These are phyloP conservation scores for Ascochyta koolunga DNA, from an alignment of 2,329 filamentous ascomycete genomes.

Conservation along the genomic window DNA sequence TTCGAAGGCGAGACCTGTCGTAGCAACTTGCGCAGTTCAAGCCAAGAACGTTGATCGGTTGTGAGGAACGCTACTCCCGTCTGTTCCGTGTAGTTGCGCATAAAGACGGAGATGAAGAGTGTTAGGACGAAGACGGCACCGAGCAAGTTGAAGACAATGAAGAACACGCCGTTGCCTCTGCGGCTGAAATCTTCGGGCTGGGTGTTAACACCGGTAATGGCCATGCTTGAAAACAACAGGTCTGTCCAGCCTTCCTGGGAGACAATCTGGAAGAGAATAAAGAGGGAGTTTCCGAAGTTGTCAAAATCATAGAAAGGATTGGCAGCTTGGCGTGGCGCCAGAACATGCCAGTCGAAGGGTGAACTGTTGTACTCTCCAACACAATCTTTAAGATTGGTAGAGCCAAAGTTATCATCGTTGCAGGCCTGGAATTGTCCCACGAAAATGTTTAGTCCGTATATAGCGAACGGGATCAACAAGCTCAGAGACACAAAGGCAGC, in stretches of 20 bases:
- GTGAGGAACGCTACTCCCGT: slow-evolving; percentile 96
- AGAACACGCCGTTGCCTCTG: slow-evolving; percentile 90
- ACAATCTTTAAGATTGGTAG: slow-evolving; percentile 72
- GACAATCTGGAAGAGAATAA: slow-evolving; percentile 98
- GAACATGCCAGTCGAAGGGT: slow-evolving; percentile 83
- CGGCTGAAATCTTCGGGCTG: slow-evolving; percentile 74
- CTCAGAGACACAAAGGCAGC: slow-evolving; percentile 94
- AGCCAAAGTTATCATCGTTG: slow-evolving; percentile 70
- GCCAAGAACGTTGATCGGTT: slow-evolving; percentile 93
- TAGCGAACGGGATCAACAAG: slow-evolving; percentile 92
- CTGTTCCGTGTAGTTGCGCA: slow-evolving; percentile 99
- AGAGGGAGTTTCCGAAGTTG: slow-evolving; percentile 89
- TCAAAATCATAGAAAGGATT: slow-evolving; percentile 94
- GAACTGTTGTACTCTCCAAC: slow-evolving; percentile 79
- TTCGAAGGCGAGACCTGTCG: slow-evolving; percentile 95
- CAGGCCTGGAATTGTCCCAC: slow-evolving; percentile 79
- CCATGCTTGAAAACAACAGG: slow-evolving; percentile 84
- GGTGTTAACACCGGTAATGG: slow-evolving; percentile 75
- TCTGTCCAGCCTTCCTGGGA: slow-evolving; percentile 98
- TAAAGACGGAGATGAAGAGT: slow-evolving; percentile 97
- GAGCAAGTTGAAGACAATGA: slow-evolving; percentile 94
- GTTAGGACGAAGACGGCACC: slow-evolving; percentile 96
- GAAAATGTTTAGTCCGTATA: slow-evolving; percentile 94
- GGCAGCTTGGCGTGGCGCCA: slow-evolving; percentile 78
- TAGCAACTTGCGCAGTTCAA: slow-evolving; percentile 89